Base-by-base conservation (phyloP, 2,329 filamentous ascomycete species). In the Ophiostoma tasmaniense region DNA sequence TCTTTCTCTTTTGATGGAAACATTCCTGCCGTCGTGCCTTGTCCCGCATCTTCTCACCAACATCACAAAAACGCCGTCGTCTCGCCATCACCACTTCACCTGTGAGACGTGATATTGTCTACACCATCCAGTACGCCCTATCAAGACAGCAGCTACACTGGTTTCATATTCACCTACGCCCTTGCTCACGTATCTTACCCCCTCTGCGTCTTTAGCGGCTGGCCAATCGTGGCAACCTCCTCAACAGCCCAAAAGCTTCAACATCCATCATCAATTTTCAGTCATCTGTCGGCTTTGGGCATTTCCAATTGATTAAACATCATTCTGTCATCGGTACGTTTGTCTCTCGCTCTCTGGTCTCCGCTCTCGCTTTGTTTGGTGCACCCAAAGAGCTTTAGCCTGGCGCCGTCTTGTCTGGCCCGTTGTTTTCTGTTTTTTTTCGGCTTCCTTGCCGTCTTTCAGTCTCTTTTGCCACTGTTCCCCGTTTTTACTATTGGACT, bases 321-420 rank as follows among this genome's bases (percentile, higher is more conserved):
- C 20, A 33, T 35, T 64, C 37, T 37, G 61, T 64, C 61, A 37
- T 33, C 61, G 33, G 33, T 37, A 64, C 30, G 61, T 37, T 64
- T 37, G 59, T 28, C 30, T 28, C 17, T 45, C 39, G 20, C 42
- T 17, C 28, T 35, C 59, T 62, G 4, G 30, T 37, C 61, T 62
- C 59, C 59, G 59, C 37, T 45, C 25, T 65, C 59, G 59, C 25
- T 33, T 62, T 61, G n/a, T 61, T 61, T 25, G n/a, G 50, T 55
- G n/a, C 22, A 55, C 50, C 50, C 17, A 22, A 55, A 25, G 2
- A 52, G 5, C 50, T n/a, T 25, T 55, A 55, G 50, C 50, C n/a
- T 33, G 55, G 28, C 28, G 7, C 33, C 17, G 10, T 11, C 55
- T 30, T 25, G 55, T 30, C 55, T 61, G 55, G 7, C n/a, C 50